phyloP scores from a whole-genome alignment of 164 flowering plant genomes.

The Warburgia ugandensis region DNA sequence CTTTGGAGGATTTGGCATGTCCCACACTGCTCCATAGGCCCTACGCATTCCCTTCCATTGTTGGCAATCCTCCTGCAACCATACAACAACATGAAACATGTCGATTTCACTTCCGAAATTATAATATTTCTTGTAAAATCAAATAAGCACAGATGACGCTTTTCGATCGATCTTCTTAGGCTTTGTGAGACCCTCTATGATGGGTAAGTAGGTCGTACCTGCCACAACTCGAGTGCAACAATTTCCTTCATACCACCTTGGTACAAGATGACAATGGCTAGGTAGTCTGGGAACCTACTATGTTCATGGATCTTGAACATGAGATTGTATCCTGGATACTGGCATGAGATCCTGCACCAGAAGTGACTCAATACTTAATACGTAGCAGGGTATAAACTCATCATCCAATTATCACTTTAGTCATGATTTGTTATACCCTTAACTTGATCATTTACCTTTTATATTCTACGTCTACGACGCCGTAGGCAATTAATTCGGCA shows the following conservation, averaged over 20 bases:
- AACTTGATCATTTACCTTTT: conserved; percentile 20
- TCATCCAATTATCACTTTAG: background rate
- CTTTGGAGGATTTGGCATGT: conserved; percentile 28
- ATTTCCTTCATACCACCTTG: conserved; percentile 50
- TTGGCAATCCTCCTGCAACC: conserved; percentile 50
- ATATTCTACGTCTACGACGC: conserved; percentile 72
- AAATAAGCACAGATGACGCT: too few relatives aligned
- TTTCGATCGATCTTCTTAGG: too few relatives aligned
- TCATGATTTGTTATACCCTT: background rate
- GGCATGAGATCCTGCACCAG: conserved; percentile 46
- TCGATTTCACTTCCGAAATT: background rate
- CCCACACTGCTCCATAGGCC: conserved; percentile 54
- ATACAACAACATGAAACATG: background rate
- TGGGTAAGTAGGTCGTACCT: conserved; percentile 45
- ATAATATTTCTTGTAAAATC: too few relatives aligned
- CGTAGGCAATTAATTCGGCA: conserved; percentile 36
- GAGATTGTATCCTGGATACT: conserved; percentile 37
- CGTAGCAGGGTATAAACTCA: background rate
- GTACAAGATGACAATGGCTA: conserved; percentile 58
- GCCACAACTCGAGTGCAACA: conserved; percentile 52
- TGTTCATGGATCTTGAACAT: conserved; percentile 55
- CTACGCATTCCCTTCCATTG: conserved; percentile 66
- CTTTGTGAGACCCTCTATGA: too few relatives aligned
- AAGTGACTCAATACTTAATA: background rate
- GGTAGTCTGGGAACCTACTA: conserved; percentile 55